Percentiles rank a stretch among this genome's conserved stretches.
phyloP scores from a whole-genome alignment of 495 filamentous ascomycete genomes.

The Tuber brumale region DNA sequence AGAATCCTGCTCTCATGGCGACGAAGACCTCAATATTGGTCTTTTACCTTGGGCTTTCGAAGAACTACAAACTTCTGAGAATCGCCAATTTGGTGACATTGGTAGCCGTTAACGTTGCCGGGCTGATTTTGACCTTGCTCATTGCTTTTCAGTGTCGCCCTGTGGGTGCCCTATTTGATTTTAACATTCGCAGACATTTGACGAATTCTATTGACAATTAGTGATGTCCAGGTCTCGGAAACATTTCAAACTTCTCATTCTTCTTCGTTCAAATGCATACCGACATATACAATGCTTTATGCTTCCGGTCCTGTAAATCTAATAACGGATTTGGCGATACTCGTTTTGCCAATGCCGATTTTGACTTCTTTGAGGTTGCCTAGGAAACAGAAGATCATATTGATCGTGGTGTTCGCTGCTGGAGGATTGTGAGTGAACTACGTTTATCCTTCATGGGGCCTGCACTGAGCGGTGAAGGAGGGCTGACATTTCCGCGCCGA shows the following conservation, averaged over 20 bases:
- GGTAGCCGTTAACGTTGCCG: slow-evolving; percentile 67
- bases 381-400: slow-evolving; percentile 39
- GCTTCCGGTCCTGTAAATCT: slow-evolving; percentile 46
- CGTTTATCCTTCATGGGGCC: background rate
- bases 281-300: slow-evolving; percentile 23
- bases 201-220: background rate
- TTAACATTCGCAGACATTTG: background rate
- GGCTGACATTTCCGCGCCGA: background rate
- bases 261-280: slow-evolving; percentile 18
- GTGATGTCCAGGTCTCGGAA: slow-evolving; percentile 3
- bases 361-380: slow-evolving; percentile 42
- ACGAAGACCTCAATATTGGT: slow-evolving; percentile 88
- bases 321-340: slow-evolving; percentile 45
- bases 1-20: slow-evolving; percentile 85
- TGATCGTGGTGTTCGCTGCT: slow-evolving; percentile 38
- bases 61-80: slow-evolving; percentile 64
- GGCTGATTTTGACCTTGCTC: slow-evolving; percentile 70
- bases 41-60: slow-evolving; percentile 76
- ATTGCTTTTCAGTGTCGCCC: slow-evolving; percentile 89
- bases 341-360: slow-evolving; percentile 43
- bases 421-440: slow-evolving; percentile 36
- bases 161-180: slow-evolving; percentile 54
- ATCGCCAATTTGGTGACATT: slow-evolving; percentile 65
- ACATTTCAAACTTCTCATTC: slow-evolving; percentile 9
- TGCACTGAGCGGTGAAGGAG: background rate